A percentile compares a stretch with the other conserved stretches of the same genome.
Evolutionary conservation across 1,284 basidiomycete species (phyloP).

Genomic region (Spongispora temasekensis): DNA sequence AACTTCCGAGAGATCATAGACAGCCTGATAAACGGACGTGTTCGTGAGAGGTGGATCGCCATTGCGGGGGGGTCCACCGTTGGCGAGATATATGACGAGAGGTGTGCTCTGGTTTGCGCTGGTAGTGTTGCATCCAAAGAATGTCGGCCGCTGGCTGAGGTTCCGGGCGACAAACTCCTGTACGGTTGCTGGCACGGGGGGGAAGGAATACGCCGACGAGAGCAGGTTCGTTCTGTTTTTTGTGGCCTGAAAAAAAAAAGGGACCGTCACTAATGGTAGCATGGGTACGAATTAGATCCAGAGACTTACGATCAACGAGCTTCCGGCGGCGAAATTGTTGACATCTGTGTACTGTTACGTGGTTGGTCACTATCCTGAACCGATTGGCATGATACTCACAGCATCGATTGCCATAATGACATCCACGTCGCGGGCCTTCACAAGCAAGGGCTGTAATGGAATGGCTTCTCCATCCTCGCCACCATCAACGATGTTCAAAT

Average conservation of each 20-base stretch:
- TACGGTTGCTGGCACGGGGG: constrained; percentile 37
- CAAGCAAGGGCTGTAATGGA: background rate
- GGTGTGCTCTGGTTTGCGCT: constrained; percentile 28
- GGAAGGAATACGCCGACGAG: constrained; percentile 44
- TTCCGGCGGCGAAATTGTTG: constrained; percentile 41
- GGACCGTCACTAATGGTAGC: background rate
- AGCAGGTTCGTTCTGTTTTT: constrained; percentile 41
- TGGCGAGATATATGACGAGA: constrained; percentile 43
- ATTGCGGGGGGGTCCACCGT: constrained; percentile 44
- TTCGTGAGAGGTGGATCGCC: constrained; percentile 44
- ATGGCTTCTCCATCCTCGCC: background rate
- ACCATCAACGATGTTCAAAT: background rate
- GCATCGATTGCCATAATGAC: background rate
- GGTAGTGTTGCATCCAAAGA: constrained; percentile 45
- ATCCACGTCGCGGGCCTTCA: background rate
- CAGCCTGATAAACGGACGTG: constrained; percentile 37
- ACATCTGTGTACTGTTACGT: constrained; percentile 14
- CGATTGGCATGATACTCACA: background rate
- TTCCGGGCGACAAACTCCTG: constrained; percentile 37
- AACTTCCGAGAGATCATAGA: constrained; percentile 34
- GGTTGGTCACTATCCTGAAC: too few relatives aligned
- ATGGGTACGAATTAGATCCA: background rate
- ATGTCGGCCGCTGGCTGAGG: constrained; percentile 42
- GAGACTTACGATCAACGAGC: constrained; percentile 42
- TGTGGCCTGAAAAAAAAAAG: constrained; percentile 33